Percentiles rank a stretch among this genome's conserved stretches.
Evolutionary conservation across 805 yeast species (phyloP).

Genomic region (Monosporozyma aerobia): DNA sequence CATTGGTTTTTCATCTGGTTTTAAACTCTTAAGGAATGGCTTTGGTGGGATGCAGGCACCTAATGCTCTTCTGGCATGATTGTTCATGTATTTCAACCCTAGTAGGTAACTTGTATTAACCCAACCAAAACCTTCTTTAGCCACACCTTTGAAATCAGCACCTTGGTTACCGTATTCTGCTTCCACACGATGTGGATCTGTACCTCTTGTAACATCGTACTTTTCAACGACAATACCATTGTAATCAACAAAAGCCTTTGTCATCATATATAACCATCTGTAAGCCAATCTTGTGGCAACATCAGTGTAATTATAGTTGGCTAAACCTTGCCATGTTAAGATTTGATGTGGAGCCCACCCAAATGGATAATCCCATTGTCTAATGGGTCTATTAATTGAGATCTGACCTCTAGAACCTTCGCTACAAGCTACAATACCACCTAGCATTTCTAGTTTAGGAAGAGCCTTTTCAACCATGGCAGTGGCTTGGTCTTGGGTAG

Average conservation of each 20-base stretch:
- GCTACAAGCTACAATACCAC: slow-evolving; percentile 86
- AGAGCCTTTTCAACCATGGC: slow-evolving; percentile 48
- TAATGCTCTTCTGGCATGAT: slow-evolving; percentile 62
- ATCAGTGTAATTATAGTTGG: slow-evolving; percentile 56
- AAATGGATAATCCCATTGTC: slow-evolving; percentile 97
- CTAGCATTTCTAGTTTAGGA: slow-evolving; percentile 67
- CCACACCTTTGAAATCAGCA: slow-evolving; percentile 81
- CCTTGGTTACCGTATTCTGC: slow-evolving; percentile 99
- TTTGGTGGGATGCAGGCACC: slow-evolving; percentile 73
- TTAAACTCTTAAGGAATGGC: slow-evolving; percentile 45
- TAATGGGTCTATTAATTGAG: slow-evolving; percentile 61
- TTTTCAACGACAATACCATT: slow-evolving; percentile 95
- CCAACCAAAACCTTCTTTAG: slow-evolving; percentile 97
- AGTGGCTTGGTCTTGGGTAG: slow-evolving; percentile 61
- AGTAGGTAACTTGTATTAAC: slow-evolving; percentile 78
- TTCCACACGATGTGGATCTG: slow-evolving; percentile 82
- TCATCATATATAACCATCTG: slow-evolving; percentile 86
- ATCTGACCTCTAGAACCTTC: slow-evolving; percentile 62
- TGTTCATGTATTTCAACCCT: slow-evolving; percentile 60
- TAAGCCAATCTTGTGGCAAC: slow-evolving; percentile 65
- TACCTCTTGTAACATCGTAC: slow-evolving; percentile 76
- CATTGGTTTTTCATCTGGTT: slow-evolving; percentile 32
- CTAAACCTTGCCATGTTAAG: slow-evolving; percentile 81
- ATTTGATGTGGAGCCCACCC: slow-evolving; percentile 99
- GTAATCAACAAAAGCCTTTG: slow-evolving; percentile 81